A percentile compares a stretch with the other conserved stretches of the same genome.
Evolutionary conservation across 441 rosid species (phyloP).

Genomic region (Erysimum cheiri): DNA sequence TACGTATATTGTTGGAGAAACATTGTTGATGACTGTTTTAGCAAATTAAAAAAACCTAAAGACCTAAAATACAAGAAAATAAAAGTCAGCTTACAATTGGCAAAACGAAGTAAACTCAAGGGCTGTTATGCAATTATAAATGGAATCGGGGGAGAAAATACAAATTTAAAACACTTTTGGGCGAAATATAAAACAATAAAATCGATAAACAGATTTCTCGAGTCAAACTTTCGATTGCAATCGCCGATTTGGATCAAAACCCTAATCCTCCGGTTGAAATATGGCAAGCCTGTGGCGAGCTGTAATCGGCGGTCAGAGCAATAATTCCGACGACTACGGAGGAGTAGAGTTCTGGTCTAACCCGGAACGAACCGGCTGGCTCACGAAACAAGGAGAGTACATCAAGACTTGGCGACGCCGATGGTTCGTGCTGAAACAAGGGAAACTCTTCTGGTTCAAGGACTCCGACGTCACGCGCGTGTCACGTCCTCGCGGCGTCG

Average conservation of each 20-base stretch:
- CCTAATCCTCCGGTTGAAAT: neutral
- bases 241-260: neutral
- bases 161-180: neutral
- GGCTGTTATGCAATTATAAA: neutral
- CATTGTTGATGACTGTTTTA: neutral
- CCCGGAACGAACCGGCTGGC: constrained; percentile 78
- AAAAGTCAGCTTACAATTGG: neutral
- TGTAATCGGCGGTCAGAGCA: constrained; percentile 53
- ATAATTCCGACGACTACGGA: constrained; percentile 57
- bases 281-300: constrained; percentile 59
- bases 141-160: neutral
- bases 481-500: constrained; percentile 71
- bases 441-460: constrained; percentile 87
- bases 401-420: constrained; percentile 86
- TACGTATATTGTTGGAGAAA: too few species aligned
- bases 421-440: constrained; percentile 82
- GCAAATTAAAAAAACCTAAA: neutral
- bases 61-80: neutral
- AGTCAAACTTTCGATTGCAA: neutral
- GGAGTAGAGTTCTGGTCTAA: constrained; percentile 76
- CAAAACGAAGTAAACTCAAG: neutral
- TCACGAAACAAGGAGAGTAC: constrained; percentile 83
- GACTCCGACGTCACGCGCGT: constrained; percentile 58
- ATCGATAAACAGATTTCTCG: neutral
- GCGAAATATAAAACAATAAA: neutral